Base-by-base conservation (phyloP, 2,329 filamentous ascomycete species). In the Tolypocladium capitatum region DNA sequence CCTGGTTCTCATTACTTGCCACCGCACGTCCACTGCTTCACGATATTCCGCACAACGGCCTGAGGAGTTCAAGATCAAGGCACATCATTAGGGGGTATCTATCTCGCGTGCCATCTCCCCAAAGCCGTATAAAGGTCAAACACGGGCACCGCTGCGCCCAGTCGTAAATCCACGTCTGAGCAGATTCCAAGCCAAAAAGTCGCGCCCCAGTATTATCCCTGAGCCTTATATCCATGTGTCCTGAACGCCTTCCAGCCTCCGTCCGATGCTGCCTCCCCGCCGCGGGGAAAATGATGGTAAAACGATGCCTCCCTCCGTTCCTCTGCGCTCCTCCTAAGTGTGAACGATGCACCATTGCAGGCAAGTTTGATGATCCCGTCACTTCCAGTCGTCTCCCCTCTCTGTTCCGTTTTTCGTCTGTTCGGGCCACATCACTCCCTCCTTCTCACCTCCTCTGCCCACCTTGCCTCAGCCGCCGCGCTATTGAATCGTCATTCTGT, bases 401-500 rank as follows among this genome's bases (percentile, higher is more conserved):
- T 6, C 11, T n/a, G 38, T 18, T 2, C 2, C 24, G 16, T 27
- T 28, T 28, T 9, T n/a, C n/a, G 16, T 11, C 11, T 28, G 10
- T 28, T 13, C 14, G 2, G 24, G 38, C 5, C 10, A 13, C 35
- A 11, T 5, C n/a, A 4, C n/a, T 11, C 18, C 18, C 34, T 10
- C 8, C 6, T 36, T 13, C 34, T 34, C 33, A 2, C 33, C 16
- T 3, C 33, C 2, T 7, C 9, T 10, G 11, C 11, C 34, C 18
- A 7, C 9, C 14, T 21, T 21, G 35, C 35, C 18, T 21, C 34
- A 16, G 16, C 20, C 10, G 18, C 24, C 32, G 8, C 36, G 16
- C 58, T 50, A 68, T 46, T 65, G 60, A 43, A 67, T 65, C 0
- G 63, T 62, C 20, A 67, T 66, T 14, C 64, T 56, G n/a, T 60